Percentiles rank a stretch among this genome's conserved stretches.
Conservation (phyloP, 2,329 filamentous ascomycete species). For the Penicillium sp. region DNA sequence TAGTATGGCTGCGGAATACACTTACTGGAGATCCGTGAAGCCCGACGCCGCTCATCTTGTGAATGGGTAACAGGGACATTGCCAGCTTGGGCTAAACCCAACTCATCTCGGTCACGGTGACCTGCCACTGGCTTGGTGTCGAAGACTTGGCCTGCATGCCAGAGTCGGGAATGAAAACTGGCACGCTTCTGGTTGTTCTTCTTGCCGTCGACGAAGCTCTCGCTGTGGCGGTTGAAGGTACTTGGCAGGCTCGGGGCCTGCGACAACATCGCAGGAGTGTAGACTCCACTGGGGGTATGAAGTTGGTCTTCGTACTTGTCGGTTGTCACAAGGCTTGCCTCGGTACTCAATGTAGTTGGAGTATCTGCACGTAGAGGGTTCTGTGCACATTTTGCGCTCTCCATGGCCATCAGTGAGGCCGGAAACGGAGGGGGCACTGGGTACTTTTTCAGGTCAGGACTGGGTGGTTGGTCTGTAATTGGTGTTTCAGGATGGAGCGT, state of each 20-base stretch:
- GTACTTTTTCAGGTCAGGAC: constrained; percentile 7
- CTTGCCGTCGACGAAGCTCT: constrained; percentile 2
- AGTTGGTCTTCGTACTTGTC: constrained; percentile 18
- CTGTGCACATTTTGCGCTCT: neutral
- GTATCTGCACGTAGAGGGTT: constrained; percentile 11
- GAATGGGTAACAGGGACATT: constrained; percentile 7
- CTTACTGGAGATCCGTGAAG: constrained; percentile 28
- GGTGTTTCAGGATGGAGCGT: constrained; percentile 33
- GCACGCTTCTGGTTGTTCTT: constrained; percentile 18
- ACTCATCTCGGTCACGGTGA: constrained; percentile 8
- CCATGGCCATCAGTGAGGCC: constrained; percentile 7
- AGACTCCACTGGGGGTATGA: constrained; percentile 10
- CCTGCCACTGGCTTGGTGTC: constrained; percentile 10
- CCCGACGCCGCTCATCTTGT: constrained; percentile 18
- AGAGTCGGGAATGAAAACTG: constrained; percentile 26
- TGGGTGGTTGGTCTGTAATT: constrained; percentile 26
- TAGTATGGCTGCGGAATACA: neutral
- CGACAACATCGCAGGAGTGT: constrained; percentile 15
- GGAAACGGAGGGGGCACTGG: neutral
- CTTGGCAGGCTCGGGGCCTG: constrained; percentile 8
- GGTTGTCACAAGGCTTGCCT: constrained; percentile 16
- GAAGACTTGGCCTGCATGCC: constrained; percentile 16
- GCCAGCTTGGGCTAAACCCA: constrained; percentile 1
- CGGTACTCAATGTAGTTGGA: constrained; percentile 7
- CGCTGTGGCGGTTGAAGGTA: constrained; percentile 19